Evolutionary conservation across 2,329 filamentous ascomycete genomes (phyloP).

Genomic region (Triangularia setosa): DNA sequence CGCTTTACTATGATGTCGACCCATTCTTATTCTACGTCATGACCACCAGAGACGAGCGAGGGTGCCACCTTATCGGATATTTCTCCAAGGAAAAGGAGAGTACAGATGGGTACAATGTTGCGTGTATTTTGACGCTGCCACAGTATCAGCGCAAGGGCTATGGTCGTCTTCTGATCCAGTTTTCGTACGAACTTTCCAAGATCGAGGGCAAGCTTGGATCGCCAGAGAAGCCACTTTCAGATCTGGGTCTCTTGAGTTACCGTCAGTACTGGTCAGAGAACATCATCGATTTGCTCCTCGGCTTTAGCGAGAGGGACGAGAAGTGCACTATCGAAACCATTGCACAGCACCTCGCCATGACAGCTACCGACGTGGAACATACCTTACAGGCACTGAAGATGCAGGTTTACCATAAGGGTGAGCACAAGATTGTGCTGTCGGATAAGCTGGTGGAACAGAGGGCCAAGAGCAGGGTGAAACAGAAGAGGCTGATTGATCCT

Average conservation of each 20-base stretch:
- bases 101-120: slow-evolving; percentile 94
- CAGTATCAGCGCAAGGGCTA: slow-evolving; percentile 96
- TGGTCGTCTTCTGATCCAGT: slow-evolving; percentile 88
- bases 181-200: slow-evolving; percentile 94
- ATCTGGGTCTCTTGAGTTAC: slow-evolving; percentile 89
- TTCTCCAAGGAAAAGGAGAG: slow-evolving; percentile 99
- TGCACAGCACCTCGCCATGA: slow-evolving; percentile 80
- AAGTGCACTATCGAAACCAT: slow-evolving; percentile 83
- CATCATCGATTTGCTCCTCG: slow-evolving; percentile 80
- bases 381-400: slow-evolving; percentile 92
- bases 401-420: slow-evolving; percentile 92
- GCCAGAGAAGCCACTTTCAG: slow-evolving; percentile 92
- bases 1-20: slow-evolving; percentile 98
- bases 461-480: slow-evolving; percentile 74
- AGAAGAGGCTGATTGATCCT: slow-evolving; percentile 71
- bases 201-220: slow-evolving; percentile 93
- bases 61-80: slow-evolving; percentile 96
- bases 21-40: slow-evolving; percentile 99
- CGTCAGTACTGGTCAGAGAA: slow-evolving; percentile 97
- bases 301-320: slow-evolving; percentile 62
- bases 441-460: slow-evolving; percentile 75
- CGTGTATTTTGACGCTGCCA: slow-evolving; percentile 92
- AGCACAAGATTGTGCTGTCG: slow-evolving; percentile 92
- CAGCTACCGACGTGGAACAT: slow-evolving; percentile 93
- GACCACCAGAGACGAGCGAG: slow-evolving; percentile 82